These are phyloP conservation scores for Fusarium cicatricum DNA, from an alignment of 2,329 filamentous ascomycete species.

Conservation along the genomic window DNA sequence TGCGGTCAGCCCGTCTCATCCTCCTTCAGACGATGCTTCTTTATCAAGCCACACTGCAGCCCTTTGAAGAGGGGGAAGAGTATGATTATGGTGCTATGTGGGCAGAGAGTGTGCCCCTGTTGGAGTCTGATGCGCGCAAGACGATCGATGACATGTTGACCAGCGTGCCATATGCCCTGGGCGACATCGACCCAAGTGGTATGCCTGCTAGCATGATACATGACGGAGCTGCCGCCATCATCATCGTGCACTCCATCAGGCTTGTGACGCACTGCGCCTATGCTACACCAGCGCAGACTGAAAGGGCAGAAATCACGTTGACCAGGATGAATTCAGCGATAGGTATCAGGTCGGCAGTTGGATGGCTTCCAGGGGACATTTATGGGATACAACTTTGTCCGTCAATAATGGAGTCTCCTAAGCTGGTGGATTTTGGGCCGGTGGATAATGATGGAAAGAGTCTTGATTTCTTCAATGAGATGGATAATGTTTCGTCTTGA, in stretches of 20 bases:
- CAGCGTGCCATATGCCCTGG: slow-evolving; percentile 45
- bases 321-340: slow-evolving; percentile 41
- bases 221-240: slow-evolving; percentile 45
- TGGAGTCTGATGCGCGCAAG: slow-evolving; percentile 37
- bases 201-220: slow-evolving; percentile 33
- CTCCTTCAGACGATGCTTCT: slow-evolving; percentile 42
- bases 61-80: neutral
- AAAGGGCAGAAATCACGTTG: slow-evolving; percentile 35
- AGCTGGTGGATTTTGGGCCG: no score
- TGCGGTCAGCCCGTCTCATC: slow-evolving; percentile 45
- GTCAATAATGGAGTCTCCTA: no score
- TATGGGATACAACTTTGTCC: no score
- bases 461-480: no score
- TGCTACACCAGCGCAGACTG: slow-evolving; percentile 35
- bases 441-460: no score
- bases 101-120: slow-evolving; percentile 24
- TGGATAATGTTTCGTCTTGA: no score
- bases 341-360: slow-evolving; percentile 43
- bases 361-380: neutral
- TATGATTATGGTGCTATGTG: slow-evolving; percentile 20
- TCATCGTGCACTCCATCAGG: slow-evolving; percentile 45
- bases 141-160: slow-evolving; percentile 45
- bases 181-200: slow-evolving; percentile 40
- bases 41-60: slow-evolving; percentile 32
- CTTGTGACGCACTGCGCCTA: slow-evolving; percentile 44